Conservation (phyloP, 805 yeast genomes). For the Pichia cabralensis region DNA sequence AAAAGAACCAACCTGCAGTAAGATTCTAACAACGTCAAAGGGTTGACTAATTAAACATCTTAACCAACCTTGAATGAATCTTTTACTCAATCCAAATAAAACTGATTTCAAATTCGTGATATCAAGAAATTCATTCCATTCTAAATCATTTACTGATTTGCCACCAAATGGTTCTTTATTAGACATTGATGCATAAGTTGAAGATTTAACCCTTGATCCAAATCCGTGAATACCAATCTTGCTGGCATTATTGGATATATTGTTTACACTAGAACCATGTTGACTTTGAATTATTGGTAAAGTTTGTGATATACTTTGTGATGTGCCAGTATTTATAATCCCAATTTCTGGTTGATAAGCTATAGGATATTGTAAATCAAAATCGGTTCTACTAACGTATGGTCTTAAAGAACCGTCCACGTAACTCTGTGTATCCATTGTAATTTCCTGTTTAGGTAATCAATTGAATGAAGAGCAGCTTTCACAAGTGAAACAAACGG, state of each 20-base stretch:
- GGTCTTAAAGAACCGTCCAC: slow-evolving; percentile 24
- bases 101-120: slow-evolving; percentile 46
- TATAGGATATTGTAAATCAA: slow-evolving; percentile 26
- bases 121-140: slow-evolving; percentile 58
- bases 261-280: slow-evolving; percentile 3
- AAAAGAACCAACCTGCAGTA: slow-evolving; percentile 73
- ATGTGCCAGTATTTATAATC: slow-evolving; percentile 25
- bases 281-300: slow-evolving; percentile 19
- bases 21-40: slow-evolving; percentile 68
- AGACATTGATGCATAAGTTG: slow-evolving; percentile 21
- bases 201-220: slow-evolving; percentile 27
- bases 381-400: slow-evolving; percentile 23
- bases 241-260: background rate
- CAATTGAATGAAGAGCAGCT: background rate
- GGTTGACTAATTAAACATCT: slow-evolving; percentile 74
- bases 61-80: slow-evolving; percentile 59
- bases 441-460: background rate
- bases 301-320: slow-evolving; percentile 25
- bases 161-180: slow-evolving; percentile 3
- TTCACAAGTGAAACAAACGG: background rate
- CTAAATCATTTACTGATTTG: slow-evolving; percentile 34
- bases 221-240: slow-evolving; percentile 7
- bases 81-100: slow-evolving; percentile 44
- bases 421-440: slow-evolving; percentile 18
- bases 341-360: slow-evolving; percentile 26